Conservation (phyloP, 768 basidiomycete species). For the Agrocybe pediades region DNA sequence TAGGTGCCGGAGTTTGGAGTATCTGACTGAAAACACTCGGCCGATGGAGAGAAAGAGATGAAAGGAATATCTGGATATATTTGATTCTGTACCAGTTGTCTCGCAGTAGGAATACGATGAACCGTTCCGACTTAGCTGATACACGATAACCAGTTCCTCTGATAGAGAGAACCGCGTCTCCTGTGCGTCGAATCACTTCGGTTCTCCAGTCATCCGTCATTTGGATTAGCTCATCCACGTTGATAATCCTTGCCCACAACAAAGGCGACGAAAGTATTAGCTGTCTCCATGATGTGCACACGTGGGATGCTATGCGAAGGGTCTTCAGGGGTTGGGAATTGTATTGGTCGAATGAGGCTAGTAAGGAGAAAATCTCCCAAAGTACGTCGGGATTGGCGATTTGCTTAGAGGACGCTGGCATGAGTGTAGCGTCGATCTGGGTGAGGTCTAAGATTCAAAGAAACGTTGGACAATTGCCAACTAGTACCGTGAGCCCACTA, state of each 20-base stretch:
- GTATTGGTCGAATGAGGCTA: too few species aligned
- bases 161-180: neutral
- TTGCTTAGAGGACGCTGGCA: neutral
- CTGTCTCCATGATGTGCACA: neutral
- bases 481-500: too few species aligned
- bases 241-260: slow-evolving; percentile 1
- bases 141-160: neutral
- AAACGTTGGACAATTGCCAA: too few species aligned
- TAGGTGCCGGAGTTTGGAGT: neutral
- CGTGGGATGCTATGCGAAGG: neutral
- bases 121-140: neutral
- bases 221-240: neutral
- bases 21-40: neutral
- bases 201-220: neutral
- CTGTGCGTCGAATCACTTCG: slow-evolving; percentile 1
- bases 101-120: neutral
- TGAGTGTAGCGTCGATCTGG: too few species aligned
- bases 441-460: too few species aligned
- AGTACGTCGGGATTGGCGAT: neutral
- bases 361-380: neutral
- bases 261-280: neutral
- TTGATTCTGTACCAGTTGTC: neutral
- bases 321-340: neutral
- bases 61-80: neutral
- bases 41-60: neutral